Evolutionary conservation across 768 basidiomycete genomes (phyloP), one percentile per base, ranked within the genome.

Genomic region (Lactarius vividus): DNA sequence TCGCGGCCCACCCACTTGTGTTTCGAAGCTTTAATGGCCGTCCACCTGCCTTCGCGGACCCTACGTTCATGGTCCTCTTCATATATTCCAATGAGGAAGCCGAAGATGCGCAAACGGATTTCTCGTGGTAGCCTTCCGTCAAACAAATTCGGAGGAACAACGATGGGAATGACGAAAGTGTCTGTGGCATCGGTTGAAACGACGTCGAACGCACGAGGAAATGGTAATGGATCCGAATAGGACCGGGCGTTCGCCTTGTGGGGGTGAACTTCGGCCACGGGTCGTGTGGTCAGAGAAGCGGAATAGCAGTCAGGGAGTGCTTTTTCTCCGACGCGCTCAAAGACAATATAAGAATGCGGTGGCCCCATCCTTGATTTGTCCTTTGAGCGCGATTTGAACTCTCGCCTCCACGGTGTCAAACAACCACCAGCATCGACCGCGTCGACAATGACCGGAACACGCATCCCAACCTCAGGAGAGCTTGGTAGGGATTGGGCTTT

Each of bases 1-100:
- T 89, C 85, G 66, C 81, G 80, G 7, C 94, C 94, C 13, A 89
- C 82, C 90, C 92, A 94, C 71, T 83, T 84, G 61, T 82, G 81
- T 71, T 81, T 85, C 2, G 82, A 81, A 8, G 92, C 91, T 66
- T 80, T 86, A 16, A 77, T 76, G 31, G 81, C 80, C 13, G 86
- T 85, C 88, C 92, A 90, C 52, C 80, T 79, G 4, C 78, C 80
- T 42, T 81, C 80, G 2, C 70, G 70, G 23, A 84, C 69, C 16
- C 77, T 70, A 44, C 78, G 79, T 59, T 79, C 70, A 71, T 88
- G 80, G 66, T 91, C 91, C 8, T 74, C 78, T 71, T 87, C 85
- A 69, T 90, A 82, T 20, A 88, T 68, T 2, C 78, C 75, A 18
- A 92, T 76, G 28, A 94, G 72, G 2, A 81, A 74, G 33, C 75